Conservation (phyloP, 2,329 filamentous ascomycete species). For the Alternaria triticina region DNA sequence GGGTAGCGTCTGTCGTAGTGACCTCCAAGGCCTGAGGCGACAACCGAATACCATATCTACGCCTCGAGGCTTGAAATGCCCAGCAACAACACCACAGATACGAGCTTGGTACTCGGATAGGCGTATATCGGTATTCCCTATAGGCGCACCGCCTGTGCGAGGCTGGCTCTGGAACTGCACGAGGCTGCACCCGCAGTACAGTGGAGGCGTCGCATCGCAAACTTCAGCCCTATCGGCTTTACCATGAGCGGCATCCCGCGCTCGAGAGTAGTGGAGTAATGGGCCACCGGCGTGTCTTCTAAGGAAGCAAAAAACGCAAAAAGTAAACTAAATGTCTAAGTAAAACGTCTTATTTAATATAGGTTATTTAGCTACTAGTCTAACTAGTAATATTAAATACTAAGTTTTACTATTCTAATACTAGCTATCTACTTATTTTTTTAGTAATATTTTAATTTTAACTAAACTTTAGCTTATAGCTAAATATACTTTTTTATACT, state of each 20-base stretch:
- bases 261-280: not conserved
- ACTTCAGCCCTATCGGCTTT: slow-evolving; percentile 9
- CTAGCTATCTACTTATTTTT: no score
- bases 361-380: no score
- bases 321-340: no score
- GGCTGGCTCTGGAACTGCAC: not conserved
- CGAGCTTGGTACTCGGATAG: slow-evolving; percentile 4
- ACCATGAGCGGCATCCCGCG: slow-evolving; percentile 3
- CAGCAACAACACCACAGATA: slow-evolving; percentile 5
- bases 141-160: not conserved
- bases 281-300: slow-evolving; percentile 2
- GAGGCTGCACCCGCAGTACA: not conserved
- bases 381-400: no score
- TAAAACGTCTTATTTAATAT: no score
- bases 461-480: no score
- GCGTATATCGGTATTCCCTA: not conserved
- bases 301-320: no score
- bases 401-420: no score
- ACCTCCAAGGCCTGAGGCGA: slow-evolving; percentile 8
- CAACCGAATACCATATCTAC: slow-evolving; percentile 2
- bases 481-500: no score
- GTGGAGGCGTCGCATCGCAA: slow-evolving; percentile 1
- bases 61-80: slow-evolving; percentile 5
- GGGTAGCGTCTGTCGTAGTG: slow-evolving; percentile 3
- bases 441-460: no score